These are phyloP conservation scores for Hypomontagnella monticulosa DNA, from an alignment of 495 filamentous ascomycete genomes.

Conservation along the genomic window DNA sequence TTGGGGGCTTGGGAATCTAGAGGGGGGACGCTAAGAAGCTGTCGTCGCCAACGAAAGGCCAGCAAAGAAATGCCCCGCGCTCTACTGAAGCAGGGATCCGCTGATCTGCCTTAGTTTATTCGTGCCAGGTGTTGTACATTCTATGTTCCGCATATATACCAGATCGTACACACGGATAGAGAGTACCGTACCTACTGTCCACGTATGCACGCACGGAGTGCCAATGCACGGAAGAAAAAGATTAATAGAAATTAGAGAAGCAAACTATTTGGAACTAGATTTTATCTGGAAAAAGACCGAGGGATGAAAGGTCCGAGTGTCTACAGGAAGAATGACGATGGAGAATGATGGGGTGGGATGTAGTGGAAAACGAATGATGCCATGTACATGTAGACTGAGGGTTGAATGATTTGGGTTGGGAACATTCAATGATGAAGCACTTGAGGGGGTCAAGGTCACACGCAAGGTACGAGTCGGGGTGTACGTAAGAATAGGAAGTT, in stretches of 20 bases:
- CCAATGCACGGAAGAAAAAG: not conserved
- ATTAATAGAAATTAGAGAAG: not conserved
- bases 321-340: not conserved
- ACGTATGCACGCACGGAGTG: not conserved
- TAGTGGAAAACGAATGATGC: constrained; percentile 29
- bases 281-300: not conserved
- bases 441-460: constrained; percentile 32
- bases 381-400: not conserved
- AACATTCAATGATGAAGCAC: no score
- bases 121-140: constrained; percentile 42
- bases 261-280: not conserved
- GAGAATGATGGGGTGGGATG: constrained; percentile 1
- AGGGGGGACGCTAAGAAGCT: constrained; percentile 4
- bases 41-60: constrained; percentile 29
- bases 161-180: not conserved
- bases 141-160: no score
- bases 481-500: not conserved
- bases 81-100: constrained; percentile 33
- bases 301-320: no score
- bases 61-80: constrained; percentile 35
- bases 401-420: not conserved
- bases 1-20: constrained; percentile 2
- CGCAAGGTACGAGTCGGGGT: constrained; percentile 27
- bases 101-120: constrained; percentile 39
- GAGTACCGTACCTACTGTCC: not conserved